A percentile compares a stretch with the other conserved stretches of the same genome.
phyloP scores from a whole-genome alignment of 176 grass and related monocot species.

The Puccinellia tenuiflora region DNA sequence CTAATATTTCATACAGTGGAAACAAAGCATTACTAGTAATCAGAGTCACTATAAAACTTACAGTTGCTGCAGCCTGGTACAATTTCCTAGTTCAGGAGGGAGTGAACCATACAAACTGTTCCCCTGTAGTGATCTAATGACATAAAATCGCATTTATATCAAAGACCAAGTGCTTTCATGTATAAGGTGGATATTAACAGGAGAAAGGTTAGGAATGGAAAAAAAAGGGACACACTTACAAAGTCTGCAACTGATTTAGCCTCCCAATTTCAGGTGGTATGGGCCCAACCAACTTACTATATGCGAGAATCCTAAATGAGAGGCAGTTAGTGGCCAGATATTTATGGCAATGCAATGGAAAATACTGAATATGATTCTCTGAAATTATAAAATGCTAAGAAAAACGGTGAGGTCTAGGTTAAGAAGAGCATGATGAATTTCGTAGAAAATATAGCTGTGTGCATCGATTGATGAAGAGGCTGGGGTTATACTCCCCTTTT shows the following conservation, averaged over 20 bases:
- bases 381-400: not conserved
- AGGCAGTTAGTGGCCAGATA: slow-evolving; percentile 1
- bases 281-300: slow-evolving; percentile 81
- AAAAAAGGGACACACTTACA: slow-evolving; percentile 59
- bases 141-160: slow-evolving; percentile 22
- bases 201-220: not conserved
- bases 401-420: too few relatives aligned
- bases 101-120: slow-evolving; percentile 95
- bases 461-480: too few relatives aligned
- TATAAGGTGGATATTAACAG: not conserved
- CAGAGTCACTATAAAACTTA: slow-evolving; percentile 39
- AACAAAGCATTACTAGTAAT: not conserved
- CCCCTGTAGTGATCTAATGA: slow-evolving; percentile 71
- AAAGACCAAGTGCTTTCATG: not conserved
- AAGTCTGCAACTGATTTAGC: slow-evolving; percentile 60
- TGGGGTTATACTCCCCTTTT: too few relatives aligned
- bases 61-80: slow-evolving; percentile 75
- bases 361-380: not conserved
- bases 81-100: slow-evolving; percentile 89
- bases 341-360: slow-evolving; percentile 3
- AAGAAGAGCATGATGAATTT: slow-evolving; percentile 1
- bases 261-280: slow-evolving; percentile 96
- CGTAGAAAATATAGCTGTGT: too few relatives aligned
- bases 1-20: not conserved
- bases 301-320: slow-evolving; percentile 65